These are phyloP conservation scores for Naematelia aurantialba DNA, from an alignment of 768 basidiomycete species.

Conservation along the genomic window DNA sequence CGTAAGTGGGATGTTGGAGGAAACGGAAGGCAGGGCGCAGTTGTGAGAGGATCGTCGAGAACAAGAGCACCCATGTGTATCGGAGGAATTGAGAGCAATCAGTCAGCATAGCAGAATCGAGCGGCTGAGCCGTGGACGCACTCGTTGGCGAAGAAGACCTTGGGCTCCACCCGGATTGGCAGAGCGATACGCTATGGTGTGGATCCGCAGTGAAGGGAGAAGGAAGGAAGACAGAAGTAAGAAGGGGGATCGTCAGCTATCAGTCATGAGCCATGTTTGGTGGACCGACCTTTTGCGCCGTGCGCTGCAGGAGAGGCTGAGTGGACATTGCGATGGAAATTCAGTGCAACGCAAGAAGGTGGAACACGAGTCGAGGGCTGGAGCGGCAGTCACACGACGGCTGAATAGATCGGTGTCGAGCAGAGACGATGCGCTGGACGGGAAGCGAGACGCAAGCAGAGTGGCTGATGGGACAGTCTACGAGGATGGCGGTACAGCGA, in stretches of 20 bases:
- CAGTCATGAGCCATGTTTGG: not conserved
- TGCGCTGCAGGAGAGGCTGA: constrained; percentile 93
- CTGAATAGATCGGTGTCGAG: too few species aligned
- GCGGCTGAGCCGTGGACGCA: constrained; percentile 19
- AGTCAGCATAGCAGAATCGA: not conserved
- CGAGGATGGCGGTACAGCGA: too few species aligned
- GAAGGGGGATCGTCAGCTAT: not conserved
- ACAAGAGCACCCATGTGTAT: too few species aligned
- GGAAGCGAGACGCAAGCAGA: too few species aligned
- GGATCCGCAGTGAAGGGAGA: not conserved
- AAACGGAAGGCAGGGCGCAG: too few species aligned
- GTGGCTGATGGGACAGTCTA: too few species aligned
- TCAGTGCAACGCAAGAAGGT: too few species aligned
- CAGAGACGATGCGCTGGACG: too few species aligned
- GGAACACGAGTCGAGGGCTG: not conserved
- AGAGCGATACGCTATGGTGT: constrained; percentile 77
- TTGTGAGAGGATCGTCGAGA: too few species aligned
- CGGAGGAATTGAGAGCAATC: not conserved
- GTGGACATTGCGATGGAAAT: constrained; percentile 69
- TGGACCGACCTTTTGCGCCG: constrained; percentile 60
- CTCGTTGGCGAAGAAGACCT: constrained; percentile 53
- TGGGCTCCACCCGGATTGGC: constrained; percentile 68
- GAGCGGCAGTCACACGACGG: not conserved
- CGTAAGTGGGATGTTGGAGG: too few species aligned
- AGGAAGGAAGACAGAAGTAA: not conserved